These are phyloP conservation scores for Luvunga scandens DNA, from an alignment of 345 rosid species.

Conservation along the genomic window DNA sequence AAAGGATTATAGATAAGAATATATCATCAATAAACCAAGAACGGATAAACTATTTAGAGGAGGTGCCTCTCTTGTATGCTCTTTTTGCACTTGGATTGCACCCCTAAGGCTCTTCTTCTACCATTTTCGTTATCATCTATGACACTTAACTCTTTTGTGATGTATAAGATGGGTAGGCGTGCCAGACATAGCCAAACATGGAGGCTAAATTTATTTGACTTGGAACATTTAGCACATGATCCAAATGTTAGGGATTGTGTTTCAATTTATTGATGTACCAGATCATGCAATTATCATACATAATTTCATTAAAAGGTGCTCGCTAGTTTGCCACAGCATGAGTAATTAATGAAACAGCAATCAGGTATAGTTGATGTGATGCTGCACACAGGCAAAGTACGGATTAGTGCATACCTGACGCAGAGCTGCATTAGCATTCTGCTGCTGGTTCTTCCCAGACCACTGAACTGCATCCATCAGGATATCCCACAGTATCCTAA, in stretches of 20 bases:
- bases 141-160: neutral
- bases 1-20: neutral
- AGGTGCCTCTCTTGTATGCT: neutral
- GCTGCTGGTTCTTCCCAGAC: slow-evolving; percentile 99
- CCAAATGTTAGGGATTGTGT: neutral
- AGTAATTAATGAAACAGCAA: neutral
- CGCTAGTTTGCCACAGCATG: neutral
- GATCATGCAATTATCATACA: neutral
- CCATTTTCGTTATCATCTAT: neutral
- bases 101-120: neutral
- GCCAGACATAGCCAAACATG: neutral
- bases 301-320: neutral
- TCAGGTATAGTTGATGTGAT: neutral
- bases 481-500: slow-evolving; percentile 89
- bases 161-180: neutral
- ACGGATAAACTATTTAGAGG: neutral
- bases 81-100: neutral
- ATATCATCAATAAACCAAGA: neutral
- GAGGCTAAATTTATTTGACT: neutral
- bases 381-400: neutral
- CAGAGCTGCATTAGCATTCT: slow-evolving; percentile 79
- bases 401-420: slow-evolving; percentile 55
- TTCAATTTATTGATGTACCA: neutral
- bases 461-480: slow-evolving; percentile 99
- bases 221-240: neutral